phyloP scores from a whole-genome alignment of 805 yeast species.

The Tetrapisispora taiwanensis region DNA sequence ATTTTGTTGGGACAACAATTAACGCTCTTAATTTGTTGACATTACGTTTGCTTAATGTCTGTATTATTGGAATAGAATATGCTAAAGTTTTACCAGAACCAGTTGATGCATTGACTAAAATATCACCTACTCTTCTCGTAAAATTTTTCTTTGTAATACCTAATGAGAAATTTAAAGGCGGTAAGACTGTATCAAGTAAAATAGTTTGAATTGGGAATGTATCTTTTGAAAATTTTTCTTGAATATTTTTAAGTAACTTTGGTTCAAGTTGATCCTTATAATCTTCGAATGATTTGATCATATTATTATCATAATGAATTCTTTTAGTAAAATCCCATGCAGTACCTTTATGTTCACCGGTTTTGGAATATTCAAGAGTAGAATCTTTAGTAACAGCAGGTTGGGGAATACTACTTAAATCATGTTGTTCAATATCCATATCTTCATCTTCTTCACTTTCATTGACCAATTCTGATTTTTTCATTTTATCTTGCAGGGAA shows the following conservation, averaged over 20 bases:
- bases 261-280: constrained; percentile 15
- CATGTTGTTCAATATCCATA: constrained; percentile 24
- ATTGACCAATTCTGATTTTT: constrained; percentile 10
- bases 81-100: constrained; percentile 96
- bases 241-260: constrained; percentile 28
- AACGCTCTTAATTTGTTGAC: constrained; percentile 71
- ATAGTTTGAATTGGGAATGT: constrained; percentile 29
- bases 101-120: constrained; percentile 85
- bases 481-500: constrained; percentile 21
- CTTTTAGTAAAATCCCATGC: constrained; percentile 26
- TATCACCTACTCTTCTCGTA: constrained; percentile 58
- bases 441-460: constrained; percentile 20
- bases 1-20: constrained; percentile 81
- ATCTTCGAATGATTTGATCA: constrained; percentile 17
- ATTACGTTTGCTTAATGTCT: constrained; percentile 47
- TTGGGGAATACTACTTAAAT: constrained; percentile 74
- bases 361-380: constrained; percentile 18
- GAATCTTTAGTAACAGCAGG: constrained; percentile 40
- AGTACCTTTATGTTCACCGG: constrained; percentile 34
- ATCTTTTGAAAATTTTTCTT: constrained; percentile 15
- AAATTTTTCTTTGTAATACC: constrained; percentile 27
- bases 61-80: constrained; percentile 74
- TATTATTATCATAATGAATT: constrained; percentile 21
- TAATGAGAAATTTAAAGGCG: constrained; percentile 17
- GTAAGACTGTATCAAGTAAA: constrained; percentile 20